Evolutionary conservation across 2,329 filamentous ascomycete genomes (phyloP), one percentile per base, ranked within the genome.

Genomic region (Fusarium hainanense): DNA sequence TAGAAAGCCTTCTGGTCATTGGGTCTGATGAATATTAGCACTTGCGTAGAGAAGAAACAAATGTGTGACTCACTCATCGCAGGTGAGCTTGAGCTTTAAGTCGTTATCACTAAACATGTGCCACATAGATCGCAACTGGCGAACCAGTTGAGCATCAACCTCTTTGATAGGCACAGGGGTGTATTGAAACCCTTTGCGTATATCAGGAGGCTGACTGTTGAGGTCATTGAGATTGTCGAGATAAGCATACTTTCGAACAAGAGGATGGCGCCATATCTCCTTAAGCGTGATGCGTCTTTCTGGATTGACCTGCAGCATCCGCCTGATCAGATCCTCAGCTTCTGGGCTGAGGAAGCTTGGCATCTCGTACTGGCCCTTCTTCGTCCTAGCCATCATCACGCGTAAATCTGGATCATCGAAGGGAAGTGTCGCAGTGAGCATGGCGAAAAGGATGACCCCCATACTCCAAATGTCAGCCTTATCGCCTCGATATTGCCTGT

Each of bases 1-100:
- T 98, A 99, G 79, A 98, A 98, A 71, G 95, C 87, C 76, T 97
- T 97, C 77, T 98, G 94, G 58, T 97, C 93, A 69, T 97, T 98
- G 7, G 88, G 84, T 69, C 92, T 95, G 32, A n/a, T 32, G 49
- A 44, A 66, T 42, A 70, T 79, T 67, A 80, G 76, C 28, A 20
- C 6, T 18, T 40, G 12, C 25, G 16, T 18, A 37, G 34, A 14
- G 4, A 13, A n/a, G 13, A 25, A 40, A 16, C 21, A 42, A 52
- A n/a, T 8, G 23, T 9, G 37, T 9, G 21, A 84, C 89, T 79
- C 83, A 92, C 89, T 89, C 87, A 32, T 88, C 81, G 68, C 83
- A 88, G 14, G 86, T 80, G n/a, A 98, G 84, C 74, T 89, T 91
- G 58, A 88, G 83, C 25, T 91, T 85, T 23, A 98, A 81, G 20